Percentiles rank a stretch among this genome's conserved stretches.
Evolutionary conservation across 345 rosid species (phyloP).

Genomic region (Eucalyptus tenuipes): DNA sequence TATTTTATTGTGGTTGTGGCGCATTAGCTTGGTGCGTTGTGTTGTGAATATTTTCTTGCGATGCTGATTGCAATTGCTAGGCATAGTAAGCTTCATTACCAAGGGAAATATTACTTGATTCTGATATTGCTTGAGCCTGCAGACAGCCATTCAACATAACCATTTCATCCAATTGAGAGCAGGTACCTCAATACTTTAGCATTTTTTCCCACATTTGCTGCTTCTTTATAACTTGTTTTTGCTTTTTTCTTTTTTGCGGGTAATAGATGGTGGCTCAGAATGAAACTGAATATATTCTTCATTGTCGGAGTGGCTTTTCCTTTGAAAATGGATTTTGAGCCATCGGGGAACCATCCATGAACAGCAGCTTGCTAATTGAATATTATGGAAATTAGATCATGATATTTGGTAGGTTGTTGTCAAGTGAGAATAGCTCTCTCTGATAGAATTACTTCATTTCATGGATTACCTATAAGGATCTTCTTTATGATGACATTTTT

Average conservation of each 20-base stretch:
- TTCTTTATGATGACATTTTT: neutral
- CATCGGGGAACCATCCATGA: neutral
- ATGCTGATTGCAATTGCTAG: neutral
- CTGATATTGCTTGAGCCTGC: neutral
- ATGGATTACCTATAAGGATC: neutral
- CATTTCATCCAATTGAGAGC: neutral
- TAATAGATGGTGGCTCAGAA: neutral
- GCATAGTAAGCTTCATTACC: neutral
- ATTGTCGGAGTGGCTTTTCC: neutral
- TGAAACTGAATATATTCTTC: neutral
- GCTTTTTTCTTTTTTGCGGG: neutral
- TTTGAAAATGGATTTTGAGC: neutral
- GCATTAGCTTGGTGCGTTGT: neutral
- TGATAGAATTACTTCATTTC: neutral
- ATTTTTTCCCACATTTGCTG: neutral
- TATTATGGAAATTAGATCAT: neutral
- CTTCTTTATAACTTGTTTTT: neutral
- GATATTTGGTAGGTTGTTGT: neutral
- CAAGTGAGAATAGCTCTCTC: neutral
- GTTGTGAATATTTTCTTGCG: neutral
- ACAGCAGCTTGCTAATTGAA: neutral
- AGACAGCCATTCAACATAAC: neutral
- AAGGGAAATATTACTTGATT: neutral
- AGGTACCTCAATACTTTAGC: neutral
- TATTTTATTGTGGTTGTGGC: neutral